phyloP scores from a whole-genome alignment of 208 protist genomes.

The Eutreptiella sp. region DNA sequence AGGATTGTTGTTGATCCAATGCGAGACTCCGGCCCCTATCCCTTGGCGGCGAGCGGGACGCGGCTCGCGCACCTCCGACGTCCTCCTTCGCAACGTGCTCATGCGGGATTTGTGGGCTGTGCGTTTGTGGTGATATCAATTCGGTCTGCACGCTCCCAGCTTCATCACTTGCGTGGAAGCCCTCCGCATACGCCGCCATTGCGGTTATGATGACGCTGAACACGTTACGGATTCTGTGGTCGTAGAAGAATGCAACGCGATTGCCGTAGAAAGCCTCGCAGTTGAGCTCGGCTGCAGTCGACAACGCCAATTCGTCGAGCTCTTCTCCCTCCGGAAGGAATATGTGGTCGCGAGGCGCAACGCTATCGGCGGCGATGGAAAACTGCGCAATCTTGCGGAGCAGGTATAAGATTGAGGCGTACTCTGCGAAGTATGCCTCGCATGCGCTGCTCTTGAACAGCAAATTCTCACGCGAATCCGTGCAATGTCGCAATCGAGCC shows the following conservation, averaged over 20 bases:
- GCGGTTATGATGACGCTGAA: conserved; percentile 11
- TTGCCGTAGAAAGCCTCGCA: conserved; percentile 14
- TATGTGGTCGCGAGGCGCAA: background rate
- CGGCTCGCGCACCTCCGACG: too few species aligned
- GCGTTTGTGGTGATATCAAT: background rate
- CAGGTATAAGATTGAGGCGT: conserved; percentile 1
- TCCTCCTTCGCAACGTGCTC: background rate
- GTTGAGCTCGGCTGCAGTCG: conserved; percentile 4
- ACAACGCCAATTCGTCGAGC: conserved; percentile 3
- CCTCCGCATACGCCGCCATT: conserved; percentile 15
- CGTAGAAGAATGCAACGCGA: conserved; percentile 18
- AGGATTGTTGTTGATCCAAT: too few species aligned
- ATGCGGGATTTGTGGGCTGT: background rate
- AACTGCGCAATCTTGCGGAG: conserved; percentile 19
- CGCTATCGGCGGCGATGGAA: conserved; percentile 1
- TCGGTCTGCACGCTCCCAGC: background rate
- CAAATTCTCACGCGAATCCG: background rate
- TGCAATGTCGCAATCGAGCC: conserved; percentile 8
- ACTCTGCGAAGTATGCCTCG: conserved; percentile 1
- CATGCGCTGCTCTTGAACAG: conserved; percentile 11
- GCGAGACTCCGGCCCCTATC: too few species aligned
- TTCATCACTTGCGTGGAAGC: conserved; percentile 2
- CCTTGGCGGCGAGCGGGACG: too few species aligned
- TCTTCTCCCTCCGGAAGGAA: conserved; percentile 17
- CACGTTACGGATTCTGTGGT: background rate